Percentiles rank a stretch among this genome's conserved stretches.
phyloP scores from a whole-genome alignment of 768 basidiomycete species.

The Tulasnella sp. region DNA sequence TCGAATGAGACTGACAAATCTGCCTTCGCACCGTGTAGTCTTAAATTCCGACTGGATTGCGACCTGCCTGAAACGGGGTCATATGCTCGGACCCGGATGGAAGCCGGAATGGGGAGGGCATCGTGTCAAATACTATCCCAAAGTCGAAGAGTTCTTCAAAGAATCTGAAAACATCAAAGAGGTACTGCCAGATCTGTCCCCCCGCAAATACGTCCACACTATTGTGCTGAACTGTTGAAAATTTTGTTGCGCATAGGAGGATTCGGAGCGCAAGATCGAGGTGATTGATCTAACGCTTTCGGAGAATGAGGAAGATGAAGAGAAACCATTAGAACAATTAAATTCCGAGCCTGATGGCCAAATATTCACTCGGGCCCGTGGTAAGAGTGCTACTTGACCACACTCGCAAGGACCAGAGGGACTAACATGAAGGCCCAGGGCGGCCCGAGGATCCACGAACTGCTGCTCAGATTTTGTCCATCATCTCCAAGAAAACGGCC shows the following conservation, averaged over 20 bases:
- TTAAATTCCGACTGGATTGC: background rate
- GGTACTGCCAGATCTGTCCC: background rate
- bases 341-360: background rate
- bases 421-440: background rate
- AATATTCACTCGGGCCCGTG: background rate
- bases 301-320: background rate
- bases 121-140: background rate
- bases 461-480: background rate
- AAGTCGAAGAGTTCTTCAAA: background rate
- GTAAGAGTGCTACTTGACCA: background rate
- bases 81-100: background rate
- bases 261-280: background rate
- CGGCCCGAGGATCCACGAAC: background rate
- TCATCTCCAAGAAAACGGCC: background rate
- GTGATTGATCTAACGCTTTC: background rate
- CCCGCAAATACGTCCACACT: no score
- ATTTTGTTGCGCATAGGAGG: background rate
- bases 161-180: background rate
- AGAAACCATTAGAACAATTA: background rate
- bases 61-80: background rate
- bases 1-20: background rate
- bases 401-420: background rate
- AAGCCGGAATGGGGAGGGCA: background rate
- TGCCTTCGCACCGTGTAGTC: background rate
- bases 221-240: background rate